Base-by-base conservation (phyloP, 306 rosid species). In the Trifolium dubium region DNA sequence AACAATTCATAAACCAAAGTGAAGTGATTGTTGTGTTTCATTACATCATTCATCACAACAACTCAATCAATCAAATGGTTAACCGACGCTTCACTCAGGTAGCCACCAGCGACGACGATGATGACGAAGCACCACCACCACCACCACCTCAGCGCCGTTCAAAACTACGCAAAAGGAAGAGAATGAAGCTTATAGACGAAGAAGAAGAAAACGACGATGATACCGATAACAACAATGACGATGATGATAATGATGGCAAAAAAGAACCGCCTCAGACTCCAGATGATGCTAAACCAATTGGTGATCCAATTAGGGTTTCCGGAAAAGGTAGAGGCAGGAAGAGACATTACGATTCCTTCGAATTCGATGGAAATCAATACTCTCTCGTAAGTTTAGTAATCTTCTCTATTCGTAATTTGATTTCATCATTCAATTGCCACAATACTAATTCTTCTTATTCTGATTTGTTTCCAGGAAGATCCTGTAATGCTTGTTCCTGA, bases 401-500 rank as follows among this genome's bases (percentile, higher is more conserved):
- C 31, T 51, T 34, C 31, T 51, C 54, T 63, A 5, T 19, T 70
- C 34, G 2, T 0, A 13, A 37, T 67, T 49, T 73, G 15, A 49
- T 73, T 39, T 72, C 12, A 5, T 64, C n/a, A 12, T 60, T 69
- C 28, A 23, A 59, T 35, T 5, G 8, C 5, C 14, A 3, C 8
- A 6, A 55, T 8, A 8, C 9, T 6, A 72, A 10, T 69, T 28
- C 49, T 58, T 61, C 35, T 4, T 3, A 58, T 31, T 77, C 2
- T 56, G 10, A 0, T 40, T 35, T 29, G 5, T 58, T 61, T 67
- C 63, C 83, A 95, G 98, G 99, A 90, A 89, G 99, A 92, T 72
- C 96, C 99, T 35, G 99, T 95, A 67, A 96, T 95, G 81, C 87
- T 95, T 6, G 81, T 59, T 18, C 98, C 97, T 0, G 93, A 92